Evolutionary conservation across 768 basidiomycete species (phyloP), one percentile per base, ranked within the genome.

Genomic region (Phallus indusiatus): DNA sequence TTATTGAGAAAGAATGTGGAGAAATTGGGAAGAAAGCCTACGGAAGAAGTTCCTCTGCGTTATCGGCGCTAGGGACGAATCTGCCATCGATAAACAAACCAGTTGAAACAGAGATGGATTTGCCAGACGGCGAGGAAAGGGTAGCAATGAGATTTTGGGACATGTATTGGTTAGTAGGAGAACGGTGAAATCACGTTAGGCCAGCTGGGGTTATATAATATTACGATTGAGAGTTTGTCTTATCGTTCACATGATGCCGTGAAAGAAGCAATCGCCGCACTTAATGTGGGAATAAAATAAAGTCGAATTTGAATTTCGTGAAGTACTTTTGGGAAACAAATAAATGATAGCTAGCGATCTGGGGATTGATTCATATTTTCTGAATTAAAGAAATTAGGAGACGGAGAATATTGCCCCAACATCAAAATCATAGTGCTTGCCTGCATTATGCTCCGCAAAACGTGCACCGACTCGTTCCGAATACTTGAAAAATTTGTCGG

Each of bases 401-500:
- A 36, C 52, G 16, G 36, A 18, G 37, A 34, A 18, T 12, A 5
- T 20, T 10, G 11, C 20, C n/a, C n/a, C n/a, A n/a, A n/a, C n/a
- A n/a, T 24, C 11, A 34, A 59, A 20, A 28, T 28, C 11, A 5
- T 46, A 17, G n/a, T 24, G 76, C 88, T 60, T 64, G 93, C 94
- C 94, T 56, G 91, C 91, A 67, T 93, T 95, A 62, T 88, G 74
- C 69, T 95, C 94, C 49, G 92, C 91, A 68, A 95, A 96, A 50
- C 94, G 81, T 28, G 91, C 86, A 5, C 92, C 92, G 16, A 95
- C 88, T 54, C 94, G 80, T 70, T 97, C 94, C 11, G 93, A 93
- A 70, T 96, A 92, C 70, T 96, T 96, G 68, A 98, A 75, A 77
- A 96, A 97, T 73, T 98, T 99, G 78, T 97, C 95, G 20, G 93